Evolutionary conservation across 2,329 filamentous ascomycete genomes (phyloP).

Genomic region (Phoma sp.): DNA sequence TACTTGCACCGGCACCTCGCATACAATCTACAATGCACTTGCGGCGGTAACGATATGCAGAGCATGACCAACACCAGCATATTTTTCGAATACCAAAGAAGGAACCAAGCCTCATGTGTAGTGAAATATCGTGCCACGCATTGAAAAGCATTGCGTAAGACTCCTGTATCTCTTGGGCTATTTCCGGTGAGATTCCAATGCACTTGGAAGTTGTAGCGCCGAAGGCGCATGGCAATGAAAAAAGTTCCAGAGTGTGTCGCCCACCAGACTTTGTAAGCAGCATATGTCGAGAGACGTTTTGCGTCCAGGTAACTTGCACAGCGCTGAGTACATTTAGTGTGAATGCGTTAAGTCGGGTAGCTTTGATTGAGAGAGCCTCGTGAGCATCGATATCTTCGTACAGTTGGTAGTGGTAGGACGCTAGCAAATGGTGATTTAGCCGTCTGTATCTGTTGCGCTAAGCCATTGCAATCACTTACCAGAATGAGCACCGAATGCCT

Average conservation of each 20-base stretch:
- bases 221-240: constrained; percentile 29
- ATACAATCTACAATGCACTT: constrained; percentile 11
- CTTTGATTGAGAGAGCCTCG: constrained; percentile 24
- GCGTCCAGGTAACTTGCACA: constrained; percentile 27
- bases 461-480: no score
- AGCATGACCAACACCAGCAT: constrained; percentile 32
- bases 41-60: constrained; percentile 20
- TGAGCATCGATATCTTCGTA: constrained; percentile 20
- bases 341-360: constrained; percentile 27
- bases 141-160: constrained; percentile 32
- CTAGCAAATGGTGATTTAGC: no score
- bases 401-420: no score
- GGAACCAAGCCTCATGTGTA: constrained; percentile 18
- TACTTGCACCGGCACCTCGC: neutral
- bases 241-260: constrained; percentile 22
- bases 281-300: constrained; percentile 31
- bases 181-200: no score
- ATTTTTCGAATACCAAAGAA: constrained; percentile 1
- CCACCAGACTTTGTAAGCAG: constrained; percentile 17
- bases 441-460: no score
- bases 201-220: constrained; percentile 16
- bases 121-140: constrained; percentile 15
- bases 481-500: no score
- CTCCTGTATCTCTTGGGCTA: constrained; percentile 27
- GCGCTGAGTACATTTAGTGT: constrained; percentile 24